phyloP scores from a whole-genome alignment of 441 rosid genomes.

The Raphanus hybrid region DNA sequence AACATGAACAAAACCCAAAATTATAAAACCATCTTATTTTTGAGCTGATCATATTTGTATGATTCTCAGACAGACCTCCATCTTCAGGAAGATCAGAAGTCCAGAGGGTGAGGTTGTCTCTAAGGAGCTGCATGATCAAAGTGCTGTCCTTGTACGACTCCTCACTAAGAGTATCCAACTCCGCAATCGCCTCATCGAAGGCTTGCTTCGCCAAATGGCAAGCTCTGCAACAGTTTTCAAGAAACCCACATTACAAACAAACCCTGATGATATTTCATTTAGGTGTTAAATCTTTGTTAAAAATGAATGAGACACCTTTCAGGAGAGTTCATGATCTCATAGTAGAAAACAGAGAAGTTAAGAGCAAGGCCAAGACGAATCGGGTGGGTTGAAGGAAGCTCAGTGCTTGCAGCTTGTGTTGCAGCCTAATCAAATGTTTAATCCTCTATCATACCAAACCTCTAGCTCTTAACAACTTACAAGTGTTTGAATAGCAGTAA shows the following conservation, averaged over 20 bases:
- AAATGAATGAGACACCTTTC: slow-evolving; percentile 63
- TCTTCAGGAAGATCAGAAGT: slow-evolving; percentile 99
- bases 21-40: background rate
- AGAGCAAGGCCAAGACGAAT: slow-evolving; percentile 99
- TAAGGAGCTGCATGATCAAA: slow-evolving; percentile 93
- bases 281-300: background rate
- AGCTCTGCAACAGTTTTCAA: slow-evolving; percentile 61
- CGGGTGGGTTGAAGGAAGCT: slow-evolving; percentile 97
- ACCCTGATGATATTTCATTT: background rate
- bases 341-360: slow-evolving; percentile 97
- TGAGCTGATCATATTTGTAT: background rate
- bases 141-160: slow-evolving; percentile 99
- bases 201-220: slow-evolving; percentile 99
- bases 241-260: slow-evolving; percentile 9
- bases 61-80: slow-evolving; percentile 60
- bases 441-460: background rate
- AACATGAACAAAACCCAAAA: slow-evolving; percentile 15
- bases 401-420: slow-evolving; percentile 79
- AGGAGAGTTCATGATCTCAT: slow-evolving; percentile 99
- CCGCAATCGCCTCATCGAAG: slow-evolving; percentile 99
- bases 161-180: slow-evolving; percentile 94
- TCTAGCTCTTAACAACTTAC: background rate
- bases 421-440: slow-evolving; percentile 69
- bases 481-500: background rate
- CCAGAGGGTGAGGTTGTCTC: slow-evolving; percentile 99